Percentiles rank a stretch among this genome's conserved stretches.
Conservation (phyloP, 345 rosid genomes). For the Pistacia integerrima region DNA sequence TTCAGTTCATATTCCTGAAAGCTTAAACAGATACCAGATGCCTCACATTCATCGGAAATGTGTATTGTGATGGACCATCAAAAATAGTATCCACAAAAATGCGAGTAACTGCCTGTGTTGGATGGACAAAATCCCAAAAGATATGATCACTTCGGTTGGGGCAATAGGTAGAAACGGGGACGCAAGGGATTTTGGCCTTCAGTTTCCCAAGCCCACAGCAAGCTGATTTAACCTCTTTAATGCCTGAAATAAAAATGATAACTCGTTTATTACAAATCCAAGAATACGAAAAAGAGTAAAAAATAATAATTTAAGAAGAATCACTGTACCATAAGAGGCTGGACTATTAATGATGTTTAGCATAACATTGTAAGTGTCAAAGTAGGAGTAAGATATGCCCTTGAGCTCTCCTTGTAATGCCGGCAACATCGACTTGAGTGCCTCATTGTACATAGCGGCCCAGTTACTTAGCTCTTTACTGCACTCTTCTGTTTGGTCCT, state of each 20-base stretch:
- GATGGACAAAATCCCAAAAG: slow-evolving; percentile 80
- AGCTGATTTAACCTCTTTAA: slow-evolving; percentile 59
- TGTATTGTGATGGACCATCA: slow-evolving; percentile 39
- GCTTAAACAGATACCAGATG: slow-evolving; percentile 42
- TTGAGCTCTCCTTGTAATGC: slow-evolving; percentile 40
- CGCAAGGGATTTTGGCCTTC: slow-evolving; percentile 53
- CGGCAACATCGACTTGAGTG: slow-evolving; percentile 38
- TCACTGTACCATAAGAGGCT: slow-evolving; percentile 41
- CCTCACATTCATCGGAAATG: slow-evolving; percentile 49
- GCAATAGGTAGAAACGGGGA: slow-evolving; percentile 54
- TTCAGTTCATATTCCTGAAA: background rate
- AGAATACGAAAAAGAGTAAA: background rate
- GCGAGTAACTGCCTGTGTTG: slow-evolving; percentile 57
- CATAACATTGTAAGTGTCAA: slow-evolving; percentile 48
- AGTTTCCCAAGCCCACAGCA: slow-evolving; percentile 77
- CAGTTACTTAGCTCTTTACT: slow-evolving; percentile 40
- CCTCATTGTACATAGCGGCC: slow-evolving; percentile 49
- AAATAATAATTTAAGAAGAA: background rate
- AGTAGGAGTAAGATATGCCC: slow-evolving; percentile 52
- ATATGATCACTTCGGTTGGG: slow-evolving; percentile 65
- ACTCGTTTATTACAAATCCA: background rate
- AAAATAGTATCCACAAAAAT: slow-evolving; percentile 50
- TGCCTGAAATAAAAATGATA: slow-evolving; percentile 45
- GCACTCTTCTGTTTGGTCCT: slow-evolving; percentile 45
- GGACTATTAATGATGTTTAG: slow-evolving; percentile 49